Evolutionary conservation across 2,329 filamentous ascomycete genomes (phyloP), one percentile per base, ranked within the genome.

Genomic region (Stemphylium beticola): DNA sequence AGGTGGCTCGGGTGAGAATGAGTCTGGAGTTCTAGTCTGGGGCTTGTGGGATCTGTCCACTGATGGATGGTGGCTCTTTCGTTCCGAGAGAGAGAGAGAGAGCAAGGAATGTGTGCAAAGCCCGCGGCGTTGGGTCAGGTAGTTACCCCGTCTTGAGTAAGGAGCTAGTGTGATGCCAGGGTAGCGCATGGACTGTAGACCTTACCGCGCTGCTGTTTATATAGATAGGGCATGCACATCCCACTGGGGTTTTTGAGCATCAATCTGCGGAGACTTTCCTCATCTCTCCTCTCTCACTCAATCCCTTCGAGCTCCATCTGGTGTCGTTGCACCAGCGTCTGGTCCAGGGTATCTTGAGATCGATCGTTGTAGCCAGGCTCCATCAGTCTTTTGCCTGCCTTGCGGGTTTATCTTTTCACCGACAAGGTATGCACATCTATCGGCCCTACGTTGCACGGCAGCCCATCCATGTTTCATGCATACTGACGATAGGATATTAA

Each of bases 141-240:
- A 38, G 57, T 57, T 62, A 61, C 60, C 58, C 61, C 60, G 61
- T 62, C 63, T 66, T 66, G 60, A 62, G 49, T 41, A 55, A 42
- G 44, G 42, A 51, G 45, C 49, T 56, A 58, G 42, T 18, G 26
- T 18, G 38, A 20, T 50, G 22, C 43, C 39, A 47, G 43, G 44
- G 52, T 52, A 40, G 38, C 33, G 65, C 65, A 61, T 66, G 64
- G 66, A 15, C 61, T 62, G 60, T 45, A 56, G 55, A 55, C 57
- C 42, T 44, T 41, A 29, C 26, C 26, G 62, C 32, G 54, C 53
- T 56, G 56, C 53, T 56, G 55, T 61, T 69, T 53, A 67, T 66
- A 66, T 69, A 68, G 63, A 61, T 62, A 60, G 45, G 36, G 32
- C 22, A 34, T 59, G 47, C 49, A 53, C 36, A 34, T 41, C 47